Evolutionary conservation across 139 green algal genomes (phyloP).

Genomic region (Astrephomene gubernaculifera): DNA sequence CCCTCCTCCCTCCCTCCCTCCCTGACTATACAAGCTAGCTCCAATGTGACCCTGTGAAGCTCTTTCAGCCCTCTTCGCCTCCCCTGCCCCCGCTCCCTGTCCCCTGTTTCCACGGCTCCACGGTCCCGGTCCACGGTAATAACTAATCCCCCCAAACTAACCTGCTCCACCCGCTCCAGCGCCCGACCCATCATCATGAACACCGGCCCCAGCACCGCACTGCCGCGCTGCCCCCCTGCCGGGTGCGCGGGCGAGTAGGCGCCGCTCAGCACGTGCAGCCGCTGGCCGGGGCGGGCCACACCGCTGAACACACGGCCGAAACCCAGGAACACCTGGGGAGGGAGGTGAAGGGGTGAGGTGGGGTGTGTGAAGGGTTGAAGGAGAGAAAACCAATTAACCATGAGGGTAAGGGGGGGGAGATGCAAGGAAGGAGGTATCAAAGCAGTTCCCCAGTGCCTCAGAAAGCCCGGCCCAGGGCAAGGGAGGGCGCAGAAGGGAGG

Average conservation of each 20-base stretch:
- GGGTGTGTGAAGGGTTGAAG: neutral
- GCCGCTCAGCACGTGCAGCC: constrained; percentile 83
- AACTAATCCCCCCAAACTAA: neutral
- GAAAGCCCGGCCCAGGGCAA: too few species aligned
- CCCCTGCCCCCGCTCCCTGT: neutral
- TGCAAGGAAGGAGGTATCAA: too few species aligned
- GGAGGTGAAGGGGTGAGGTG: neutral
- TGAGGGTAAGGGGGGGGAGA: too few species aligned
- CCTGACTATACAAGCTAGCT: too few species aligned
- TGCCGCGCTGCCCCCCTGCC: constrained; percentile 53
- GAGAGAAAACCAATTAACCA: too few species aligned
- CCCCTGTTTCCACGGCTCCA: too few species aligned
- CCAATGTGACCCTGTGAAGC: too few species aligned
- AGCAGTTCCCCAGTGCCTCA: too few species aligned
- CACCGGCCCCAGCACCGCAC: constrained; percentile 65
- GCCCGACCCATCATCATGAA: constrained; percentile 98
- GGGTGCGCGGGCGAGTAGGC: constrained; percentile 76
- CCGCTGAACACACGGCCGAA: constrained; percentile 93
- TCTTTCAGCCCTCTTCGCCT: too few species aligned
- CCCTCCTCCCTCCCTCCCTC: too few species aligned
- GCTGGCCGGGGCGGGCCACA: constrained; percentile 66
- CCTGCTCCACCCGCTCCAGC: constrained; percentile 56
- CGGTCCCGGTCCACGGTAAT: too few species aligned
- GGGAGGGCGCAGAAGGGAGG: too few species aligned
- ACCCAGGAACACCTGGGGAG: constrained; percentile 85